Percentiles rank a stretch among this genome's conserved stretches.
phyloP scores from a whole-genome alignment of 2,329 filamentous ascomycete species.

The Fusarium pseudoanthophilum region DNA sequence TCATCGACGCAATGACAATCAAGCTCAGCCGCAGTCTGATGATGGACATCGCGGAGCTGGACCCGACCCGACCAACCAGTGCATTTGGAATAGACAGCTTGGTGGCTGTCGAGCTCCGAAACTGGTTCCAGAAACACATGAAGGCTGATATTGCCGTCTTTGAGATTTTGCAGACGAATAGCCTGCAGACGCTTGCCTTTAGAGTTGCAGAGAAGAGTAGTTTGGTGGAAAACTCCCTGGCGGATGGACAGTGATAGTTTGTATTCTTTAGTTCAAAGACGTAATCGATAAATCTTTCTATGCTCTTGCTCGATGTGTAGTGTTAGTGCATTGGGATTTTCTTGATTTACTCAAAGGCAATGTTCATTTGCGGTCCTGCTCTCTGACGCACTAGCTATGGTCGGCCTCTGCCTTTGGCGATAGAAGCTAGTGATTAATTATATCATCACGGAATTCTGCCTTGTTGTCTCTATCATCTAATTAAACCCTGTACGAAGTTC shows the following conservation, averaged over 20 bases:
- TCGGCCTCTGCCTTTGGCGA: background rate
- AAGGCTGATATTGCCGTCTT: background rate
- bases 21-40: background rate
- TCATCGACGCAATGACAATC: background rate
- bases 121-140: background rate
- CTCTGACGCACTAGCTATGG: background rate
- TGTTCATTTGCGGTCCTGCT: background rate
- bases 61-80: background rate
- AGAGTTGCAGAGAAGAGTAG: background rate
- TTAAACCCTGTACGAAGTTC: accelerated
- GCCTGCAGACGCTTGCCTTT: background rate
- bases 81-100: background rate
- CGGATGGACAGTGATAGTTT: background rate
- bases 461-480: background rate
- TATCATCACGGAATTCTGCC: background rate
- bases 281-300: accelerated
- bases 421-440: background rate
- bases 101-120: background rate
- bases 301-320: background rate
- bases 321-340: accelerated
- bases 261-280: background rate
- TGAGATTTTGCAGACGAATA: background rate
- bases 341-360: background rate
- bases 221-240: background rate
- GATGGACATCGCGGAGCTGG: background rate